phyloP scores from a whole-genome alignment of 148 eudicot genomes.

The Chenopodium quinoa region DNA sequence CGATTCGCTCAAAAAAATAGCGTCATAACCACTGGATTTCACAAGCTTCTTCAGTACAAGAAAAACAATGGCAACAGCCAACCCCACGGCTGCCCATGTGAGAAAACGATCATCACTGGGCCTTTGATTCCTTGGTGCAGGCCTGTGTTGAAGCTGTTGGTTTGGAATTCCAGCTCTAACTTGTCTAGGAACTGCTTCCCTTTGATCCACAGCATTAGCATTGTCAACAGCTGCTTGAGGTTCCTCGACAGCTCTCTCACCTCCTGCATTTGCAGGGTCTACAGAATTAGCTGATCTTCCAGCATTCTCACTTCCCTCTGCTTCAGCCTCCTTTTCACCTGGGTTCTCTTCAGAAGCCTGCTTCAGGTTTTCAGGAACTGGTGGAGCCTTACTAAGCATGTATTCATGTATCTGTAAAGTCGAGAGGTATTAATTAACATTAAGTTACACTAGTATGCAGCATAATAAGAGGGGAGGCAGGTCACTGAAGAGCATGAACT shows the following conservation, averaged over 20 bases:
- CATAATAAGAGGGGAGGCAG: background rate
- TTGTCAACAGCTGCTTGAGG: conserved; percentile 35
- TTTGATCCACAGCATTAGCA: conserved; percentile 30
- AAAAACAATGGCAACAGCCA: conserved; percentile 69
- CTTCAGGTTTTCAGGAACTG: conserved; percentile 55
- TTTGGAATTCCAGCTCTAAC: conserved; percentile 32
- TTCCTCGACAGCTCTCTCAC: conserved; percentile 45
- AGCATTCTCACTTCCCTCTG: conserved; percentile 38
- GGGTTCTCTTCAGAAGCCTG: conserved; percentile 43
- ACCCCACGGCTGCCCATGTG: conserved; percentile 87
- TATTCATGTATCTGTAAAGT: conserved; percentile 71
- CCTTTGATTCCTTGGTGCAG: conserved; percentile 42
- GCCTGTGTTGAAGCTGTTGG: conserved; percentile 35
- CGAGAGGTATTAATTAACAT: background rate
- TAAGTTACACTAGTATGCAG: background rate
- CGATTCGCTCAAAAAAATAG: conserved; percentile 71
- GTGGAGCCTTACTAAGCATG: conserved; percentile 89
- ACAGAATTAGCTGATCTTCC: conserved; percentile 26
- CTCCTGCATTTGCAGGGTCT: conserved; percentile 33
- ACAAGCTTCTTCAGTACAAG: conserved; percentile 81
- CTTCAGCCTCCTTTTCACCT: conserved; percentile 24
- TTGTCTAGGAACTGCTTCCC: conserved; percentile 31
- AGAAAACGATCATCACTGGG: conserved; percentile 80
- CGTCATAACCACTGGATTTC: conserved; percentile 80
- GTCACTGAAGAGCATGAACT: conserved; percentile 7